These are phyloP conservation scores for Penicillium longicatenatum DNA, from an alignment of 495 filamentous ascomycete species.

Conservation along the genomic window DNA sequence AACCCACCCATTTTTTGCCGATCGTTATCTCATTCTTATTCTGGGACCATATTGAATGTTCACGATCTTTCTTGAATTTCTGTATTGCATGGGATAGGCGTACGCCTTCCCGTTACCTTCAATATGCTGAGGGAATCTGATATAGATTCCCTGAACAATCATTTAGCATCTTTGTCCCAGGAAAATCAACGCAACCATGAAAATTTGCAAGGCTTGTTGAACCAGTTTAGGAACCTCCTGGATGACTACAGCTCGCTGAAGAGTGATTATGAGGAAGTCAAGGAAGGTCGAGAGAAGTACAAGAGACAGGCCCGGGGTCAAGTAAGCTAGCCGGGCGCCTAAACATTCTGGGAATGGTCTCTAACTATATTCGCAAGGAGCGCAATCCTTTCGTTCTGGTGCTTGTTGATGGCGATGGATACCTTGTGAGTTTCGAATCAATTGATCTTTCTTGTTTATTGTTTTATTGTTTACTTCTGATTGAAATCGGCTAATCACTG, in stretches of 20 bases:
- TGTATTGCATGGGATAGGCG: constrained; percentile 22
- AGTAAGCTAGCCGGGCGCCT: constrained; percentile 22
- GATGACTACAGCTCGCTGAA: constrained; percentile 54
- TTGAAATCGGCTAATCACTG: neutral
- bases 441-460: neutral
- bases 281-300: constrained; percentile 54
- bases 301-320: constrained; percentile 54
- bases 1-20: neutral
- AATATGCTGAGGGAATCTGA: constrained; percentile 45
- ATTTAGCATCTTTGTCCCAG: constrained; percentile 28
- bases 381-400: constrained; percentile 63
- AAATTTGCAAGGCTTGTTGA: constrained; percentile 38
- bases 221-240: constrained; percentile 45
- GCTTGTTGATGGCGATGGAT: constrained; percentile 63
- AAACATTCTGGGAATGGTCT: neutral
- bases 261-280: constrained; percentile 60
- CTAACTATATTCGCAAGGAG: constrained; percentile 31
- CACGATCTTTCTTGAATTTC: neutral
- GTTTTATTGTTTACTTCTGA: neutral
- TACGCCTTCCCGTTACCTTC: constrained; percentile 24
- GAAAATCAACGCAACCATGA: constrained; percentile 39
- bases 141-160: constrained; percentile 34
- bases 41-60: constrained; percentile 15
- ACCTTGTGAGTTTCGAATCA: constrained; percentile 43
- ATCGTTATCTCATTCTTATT: constrained; percentile 1